A percentile compares a stretch with the other conserved stretches of the same genome.
These are phyloP conservation scores for Conticribra weissflogii DNA, from an alignment of 108 stramenopile genomes.

Conservation along the genomic window DNA sequence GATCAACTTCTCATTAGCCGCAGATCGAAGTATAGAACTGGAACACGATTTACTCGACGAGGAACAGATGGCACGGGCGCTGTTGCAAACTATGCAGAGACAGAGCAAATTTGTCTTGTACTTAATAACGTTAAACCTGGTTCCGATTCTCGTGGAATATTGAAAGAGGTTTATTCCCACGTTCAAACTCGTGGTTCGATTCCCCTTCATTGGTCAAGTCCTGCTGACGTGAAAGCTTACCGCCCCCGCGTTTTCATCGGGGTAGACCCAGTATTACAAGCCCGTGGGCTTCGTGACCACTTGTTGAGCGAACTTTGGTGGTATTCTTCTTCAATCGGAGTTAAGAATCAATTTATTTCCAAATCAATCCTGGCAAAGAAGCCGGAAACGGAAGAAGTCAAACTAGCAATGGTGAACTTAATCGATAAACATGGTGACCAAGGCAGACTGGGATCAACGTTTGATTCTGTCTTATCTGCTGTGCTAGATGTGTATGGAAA, in stretches of 20 bases:
- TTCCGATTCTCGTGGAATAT: constrained; percentile 2
- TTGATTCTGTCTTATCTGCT: constrained; percentile 75
- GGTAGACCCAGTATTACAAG: constrained; percentile 75
- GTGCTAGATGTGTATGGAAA: constrained; percentile 60
- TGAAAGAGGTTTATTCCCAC: constrained; percentile 49
- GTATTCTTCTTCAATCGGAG: constrained; percentile 39
- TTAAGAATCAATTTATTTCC: neutral
- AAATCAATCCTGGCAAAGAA: neutral
- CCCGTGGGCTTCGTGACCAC: constrained; percentile 76
- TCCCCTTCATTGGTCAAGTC: constrained; percentile 93
- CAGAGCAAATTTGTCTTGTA: constrained; percentile 86
- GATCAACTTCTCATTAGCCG: constrained; percentile 88
- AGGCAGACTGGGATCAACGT: constrained; percentile 79
- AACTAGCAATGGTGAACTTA: constrained; percentile 84
- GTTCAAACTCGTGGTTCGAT: constrained; percentile 95
- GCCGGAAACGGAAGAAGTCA: constrained; percentile 4
- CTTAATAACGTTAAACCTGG: constrained; percentile 15
- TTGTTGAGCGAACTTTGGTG: constrained; percentile 62
- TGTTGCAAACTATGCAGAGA: constrained; percentile 96
- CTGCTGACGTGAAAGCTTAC: constrained; percentile 88
- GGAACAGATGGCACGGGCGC: constrained; percentile 91
- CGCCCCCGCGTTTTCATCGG: constrained; percentile 87
- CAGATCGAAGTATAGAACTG: constrained; percentile 88
- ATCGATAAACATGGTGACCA: constrained; percentile 95
- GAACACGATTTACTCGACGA: constrained; percentile 92